Base-by-base conservation (phyloP, 192 early-diverging fungal species). In the Paraglomus brasilianum region DNA sequence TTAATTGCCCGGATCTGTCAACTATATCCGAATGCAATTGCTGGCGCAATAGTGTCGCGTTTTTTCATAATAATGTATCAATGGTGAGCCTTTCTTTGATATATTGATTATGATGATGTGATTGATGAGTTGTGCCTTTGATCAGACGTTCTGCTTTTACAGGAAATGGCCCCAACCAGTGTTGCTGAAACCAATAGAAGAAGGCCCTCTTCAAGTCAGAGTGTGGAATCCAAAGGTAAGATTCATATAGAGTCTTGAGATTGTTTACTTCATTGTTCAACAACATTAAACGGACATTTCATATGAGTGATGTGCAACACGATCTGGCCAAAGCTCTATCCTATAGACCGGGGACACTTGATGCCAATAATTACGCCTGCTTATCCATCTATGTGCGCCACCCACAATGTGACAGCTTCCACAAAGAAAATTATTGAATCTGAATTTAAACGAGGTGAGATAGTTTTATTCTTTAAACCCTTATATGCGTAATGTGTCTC, bases 361-460 rank as follows among this genome's bases (percentile, higher is more conserved):
- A 97, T 99, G 94, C 97, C 97, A 7, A 93, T 99, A 63, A 99
- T 99, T 71, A 99, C 97, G 9, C 97, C 97, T 5, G 95, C 97
- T 3, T 99, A 99, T 69, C 97, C 97, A 36, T 94, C 92, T 22
- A 97, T 96, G 95, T 97, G 95, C 75, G 87, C 95, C 4, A 99
- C 97, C 3, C 95, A 97, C 77, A 99, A 97, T 72, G 95, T 99
- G 11, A 94, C 92, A 1, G 71, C 81, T 57, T 96, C 93, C 4
- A 97, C 97, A 0, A 85, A 88, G 22, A 71, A 68, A 5, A 87
- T 99, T 14, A 98, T 95, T 65, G 87, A 85, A 11, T 77, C 83
- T 14, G 97, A 99, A 80, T 91, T 96, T 64, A 83, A 87, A 69
- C 83, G 89, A 45, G 80, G 78, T 77, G 71, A 53, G 48, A 21